Conservation (phyloP, 805 yeast genomes). For the Candida silvicultrix region DNA sequence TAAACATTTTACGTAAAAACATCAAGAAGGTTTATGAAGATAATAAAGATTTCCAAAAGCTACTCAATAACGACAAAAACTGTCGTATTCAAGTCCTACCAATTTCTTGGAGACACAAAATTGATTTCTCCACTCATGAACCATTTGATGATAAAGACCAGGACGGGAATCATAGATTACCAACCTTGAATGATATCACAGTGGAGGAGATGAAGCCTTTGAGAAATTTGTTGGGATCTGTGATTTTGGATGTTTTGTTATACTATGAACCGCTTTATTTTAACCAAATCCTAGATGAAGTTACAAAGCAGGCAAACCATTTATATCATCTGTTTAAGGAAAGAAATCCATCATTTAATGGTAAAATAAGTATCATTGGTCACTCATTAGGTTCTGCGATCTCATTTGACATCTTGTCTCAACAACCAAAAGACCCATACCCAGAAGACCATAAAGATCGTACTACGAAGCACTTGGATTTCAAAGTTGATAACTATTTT, state of each 20-base stretch:
- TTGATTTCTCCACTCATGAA: conserved; percentile 51
- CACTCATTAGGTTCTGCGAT: conserved; percentile 92
- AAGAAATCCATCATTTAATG: conserved; percentile 68
- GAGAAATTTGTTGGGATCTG: conserved; percentile 79
- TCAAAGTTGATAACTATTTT: conserved; percentile 69
- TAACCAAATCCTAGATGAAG: conserved; percentile 54
- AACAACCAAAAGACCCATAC: conserved; percentile 27
- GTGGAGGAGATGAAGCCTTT: conserved; percentile 73
- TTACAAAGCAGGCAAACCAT: conserved; percentile 55
- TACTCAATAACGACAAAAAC: conserved; percentile 38
- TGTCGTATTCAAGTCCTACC: conserved; percentile 81
- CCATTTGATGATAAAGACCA: conserved; percentile 29
- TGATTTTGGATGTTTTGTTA: conserved; percentile 74
- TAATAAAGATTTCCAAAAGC: conserved; percentile 43
- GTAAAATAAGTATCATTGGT: conserved; percentile 77
- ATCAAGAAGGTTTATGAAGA: conserved; percentile 46
- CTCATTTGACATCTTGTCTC: conserved; percentile 63
- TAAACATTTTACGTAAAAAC: conserved; percentile 51
- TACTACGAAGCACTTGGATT: conserved; percentile 40
- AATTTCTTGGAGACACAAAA: conserved; percentile 82
- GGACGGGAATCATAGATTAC: conserved; percentile 39
- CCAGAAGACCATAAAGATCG: conserved; percentile 23
- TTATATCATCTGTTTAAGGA: conserved; percentile 52
- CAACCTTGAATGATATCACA: conserved; percentile 65
- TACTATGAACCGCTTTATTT: conserved; percentile 70